Percentiles rank a stretch among this genome's conserved stretches.
Conservation (phyloP, 2,329 filamentous ascomycete species). For the Ceratocystis ficicola region DNA sequence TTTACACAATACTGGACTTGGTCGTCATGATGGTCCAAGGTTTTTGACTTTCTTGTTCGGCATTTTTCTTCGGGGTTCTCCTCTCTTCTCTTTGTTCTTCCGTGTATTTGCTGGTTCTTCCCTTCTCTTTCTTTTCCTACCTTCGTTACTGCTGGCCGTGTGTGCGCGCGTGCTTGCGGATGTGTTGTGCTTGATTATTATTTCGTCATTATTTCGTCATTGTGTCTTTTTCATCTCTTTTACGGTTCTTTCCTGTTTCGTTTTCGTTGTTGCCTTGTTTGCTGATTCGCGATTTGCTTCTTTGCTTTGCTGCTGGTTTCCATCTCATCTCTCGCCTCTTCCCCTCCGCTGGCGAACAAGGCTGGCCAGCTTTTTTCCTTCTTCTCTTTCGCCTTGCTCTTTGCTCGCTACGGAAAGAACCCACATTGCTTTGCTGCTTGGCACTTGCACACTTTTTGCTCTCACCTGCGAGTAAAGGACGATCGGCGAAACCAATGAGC, state of each 20-base stretch:
- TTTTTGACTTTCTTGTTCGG: slow-evolving; percentile 5
- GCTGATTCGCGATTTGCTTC: neutral
- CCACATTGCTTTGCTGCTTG: too few species aligned
- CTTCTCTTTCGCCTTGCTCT: neutral
- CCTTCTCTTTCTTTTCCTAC: neutral
- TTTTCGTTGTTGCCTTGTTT: neutral
- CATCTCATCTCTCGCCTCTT: slow-evolving; percentile 1
- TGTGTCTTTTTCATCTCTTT: neutral
- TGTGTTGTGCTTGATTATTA: neutral
- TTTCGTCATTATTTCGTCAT: neutral
- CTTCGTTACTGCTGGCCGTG: slow-evolving; percentile 18
- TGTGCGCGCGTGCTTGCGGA: neutral
- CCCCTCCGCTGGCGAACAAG: neutral
- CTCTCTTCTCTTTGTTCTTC: neutral
- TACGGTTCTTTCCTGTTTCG: neutral
- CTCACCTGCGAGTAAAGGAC: too few species aligned
- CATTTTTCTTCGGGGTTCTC: neutral
- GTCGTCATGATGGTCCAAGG: neutral
- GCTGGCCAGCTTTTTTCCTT: neutral
- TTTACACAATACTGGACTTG: neutral
- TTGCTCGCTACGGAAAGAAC: too few species aligned
- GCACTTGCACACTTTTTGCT: too few species aligned
- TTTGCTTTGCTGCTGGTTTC: neutral
- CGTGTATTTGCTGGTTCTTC: neutral
- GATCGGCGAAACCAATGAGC: too few species aligned